Evolutionary conservation across 2,329 filamentous ascomycete genomes (phyloP), one percentile per base, ranked within the genome.

Genomic region (Fusarium tricinctum): DNA sequence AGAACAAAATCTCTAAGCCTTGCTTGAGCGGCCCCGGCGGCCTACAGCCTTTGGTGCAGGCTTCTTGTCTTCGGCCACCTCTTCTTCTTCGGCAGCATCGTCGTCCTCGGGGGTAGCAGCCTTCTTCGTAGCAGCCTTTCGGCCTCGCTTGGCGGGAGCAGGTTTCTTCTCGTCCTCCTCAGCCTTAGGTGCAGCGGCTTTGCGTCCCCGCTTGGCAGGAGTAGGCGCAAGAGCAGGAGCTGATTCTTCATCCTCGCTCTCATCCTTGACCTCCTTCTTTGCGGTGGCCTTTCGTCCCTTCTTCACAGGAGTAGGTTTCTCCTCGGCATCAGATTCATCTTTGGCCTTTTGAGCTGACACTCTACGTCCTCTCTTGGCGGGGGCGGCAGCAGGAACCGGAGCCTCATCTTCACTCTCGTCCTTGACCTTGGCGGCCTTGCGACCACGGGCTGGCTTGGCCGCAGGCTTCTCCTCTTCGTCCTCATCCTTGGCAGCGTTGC

Each of bases 11-110:
- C 22, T 3, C 64, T 12, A 70, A 28, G 22, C 63, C 70, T 74
- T 76, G 66, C 72, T 68, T 49, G 74, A 56, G 23, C 76, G 75
- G 42, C 74, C 71, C 17, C 75, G 69, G 42, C 71, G 69, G 30
- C 46, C 52, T 52, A 60, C 69, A 43, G 75, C 66, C 72, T 78
- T 81, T 14, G 78, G 70, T 7, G 71, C 77, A 30, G 77, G 69
- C 70, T 81, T 74, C 70, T 81, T 74, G 49, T 75, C 64, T 32
- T 71, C 65, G 32, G 47, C 50, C 32, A 53, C 63, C 14, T 58
- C 40, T 20, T 67, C 56, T 30, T 70, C 66, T 19, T 46, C 62
- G 19, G 45, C 59, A 19, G 32, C 67, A 4, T 70, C 66, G 46
- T 71, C 70, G 15, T 68, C 60, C 32, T 62, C 63, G 40, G 42